These are phyloP conservation scores for Carex scoparia DNA, from an alignment of 176 grass and related monocot genomes.

Conservation along the genomic window DNA sequence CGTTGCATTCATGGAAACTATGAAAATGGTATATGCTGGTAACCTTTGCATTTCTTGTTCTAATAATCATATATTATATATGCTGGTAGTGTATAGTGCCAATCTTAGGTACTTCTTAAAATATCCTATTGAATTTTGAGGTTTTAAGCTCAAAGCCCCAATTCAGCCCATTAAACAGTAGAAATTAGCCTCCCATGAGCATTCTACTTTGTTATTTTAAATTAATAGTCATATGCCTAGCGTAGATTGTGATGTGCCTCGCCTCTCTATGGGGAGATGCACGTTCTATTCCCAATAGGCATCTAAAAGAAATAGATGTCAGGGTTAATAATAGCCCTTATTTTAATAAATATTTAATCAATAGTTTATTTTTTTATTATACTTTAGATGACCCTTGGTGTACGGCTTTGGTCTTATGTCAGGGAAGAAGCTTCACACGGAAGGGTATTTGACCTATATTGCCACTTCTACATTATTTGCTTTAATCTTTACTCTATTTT, in stretches of 20 bases:
- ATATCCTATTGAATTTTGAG: not conserved
- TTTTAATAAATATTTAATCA: not conserved
- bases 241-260: too few species aligned
- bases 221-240: not conserved
- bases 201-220: not conserved
- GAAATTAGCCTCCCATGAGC: not conserved
- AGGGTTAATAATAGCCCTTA: too few species aligned
- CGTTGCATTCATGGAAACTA: conserved; percentile 81
- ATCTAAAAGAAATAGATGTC: too few species aligned
- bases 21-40: conserved; percentile 60
- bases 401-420: conserved; percentile 98
- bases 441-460: conserved; percentile 64
- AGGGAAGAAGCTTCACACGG: conserved; percentile 96
- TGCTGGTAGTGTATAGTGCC: not conserved
- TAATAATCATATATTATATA: conserved; percentile 13
- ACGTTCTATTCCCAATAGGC: too few species aligned
- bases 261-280: too few species aligned
- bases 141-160: not conserved
- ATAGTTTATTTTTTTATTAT: conserved; percentile 1
- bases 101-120: not conserved
- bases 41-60: conserved; percentile 5
- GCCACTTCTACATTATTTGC: not conserved
- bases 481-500: not conserved
- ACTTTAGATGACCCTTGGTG: conserved; percentile 75
- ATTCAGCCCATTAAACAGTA: not conserved